Conservation (phyloP, 495 filamentous ascomycete species). For the Staphylotrichum longicolle region DNA sequence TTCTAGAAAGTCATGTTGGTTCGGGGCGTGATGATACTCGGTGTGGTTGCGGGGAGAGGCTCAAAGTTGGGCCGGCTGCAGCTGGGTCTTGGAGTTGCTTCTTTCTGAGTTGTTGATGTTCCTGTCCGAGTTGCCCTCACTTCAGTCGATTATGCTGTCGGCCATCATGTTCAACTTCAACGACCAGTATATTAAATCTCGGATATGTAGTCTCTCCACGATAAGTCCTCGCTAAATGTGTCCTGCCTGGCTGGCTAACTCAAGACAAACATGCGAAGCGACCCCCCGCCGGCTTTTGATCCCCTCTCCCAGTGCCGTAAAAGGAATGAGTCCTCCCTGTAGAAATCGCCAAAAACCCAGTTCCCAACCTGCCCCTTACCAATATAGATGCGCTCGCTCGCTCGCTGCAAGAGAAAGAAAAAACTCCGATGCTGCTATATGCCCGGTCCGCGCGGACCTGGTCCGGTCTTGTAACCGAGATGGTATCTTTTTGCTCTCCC, state of each 20-base stretch:
- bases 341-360: neutral
- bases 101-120: too few species aligned
- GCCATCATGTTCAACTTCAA: too few species aligned
- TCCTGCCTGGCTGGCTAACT: neutral
- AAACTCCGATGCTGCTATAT: slow-evolving; percentile 16
- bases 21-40: neutral
- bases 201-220: too few species aligned
- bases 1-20: slow-evolving; percentile 11
- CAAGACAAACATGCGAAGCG: neutral
- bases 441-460: slow-evolving; percentile 1
- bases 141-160: too few species aligned
- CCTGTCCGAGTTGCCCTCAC: too few species aligned
- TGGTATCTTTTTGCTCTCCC: neutral
- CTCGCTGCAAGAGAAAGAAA: slow-evolving; percentile 8
- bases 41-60: neutral
- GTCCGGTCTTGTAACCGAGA: neutral
- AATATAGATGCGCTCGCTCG: slow-evolving; percentile 14
- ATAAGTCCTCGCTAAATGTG: too few species aligned
- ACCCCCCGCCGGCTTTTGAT: slow-evolving; percentile 2
- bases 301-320: slow-evolving; percentile 6
- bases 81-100: too few species aligned
- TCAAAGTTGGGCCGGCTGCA: too few species aligned
- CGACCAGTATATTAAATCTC: too few species aligned
- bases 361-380: neutral
- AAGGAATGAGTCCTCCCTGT: neutral